Base-by-base conservation (phyloP, 169 alveolate genomes). In the Plasmodium vinckei region DNA sequence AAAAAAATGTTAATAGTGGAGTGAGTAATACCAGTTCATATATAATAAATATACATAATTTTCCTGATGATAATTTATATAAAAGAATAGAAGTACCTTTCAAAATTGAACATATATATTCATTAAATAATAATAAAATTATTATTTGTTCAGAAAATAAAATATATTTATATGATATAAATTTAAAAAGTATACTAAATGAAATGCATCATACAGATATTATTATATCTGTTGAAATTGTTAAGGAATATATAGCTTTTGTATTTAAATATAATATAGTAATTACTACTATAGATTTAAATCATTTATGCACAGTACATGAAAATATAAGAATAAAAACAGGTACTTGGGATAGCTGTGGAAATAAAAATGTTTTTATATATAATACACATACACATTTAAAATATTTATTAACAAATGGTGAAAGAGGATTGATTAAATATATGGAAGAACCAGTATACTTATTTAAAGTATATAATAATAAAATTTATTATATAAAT, bases 281-380 rank as follows among this genome's bases (percentile, higher is more conserved):
- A 77, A 87, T 93, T 13, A 92, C 89, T 9, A 94, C 93, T 42
- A 87, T 93, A 19, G 82, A 87, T 61, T 57, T 93, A 49, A 54
- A 57, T 46, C 88, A 92, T 42, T 25, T 93, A 19, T 87, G 93
- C 2, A 87, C 93, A 13, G 77, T 51, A 17, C 93, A 92, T 51
- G 87, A 73, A 19, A 73, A 88, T n/a, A 79, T 72, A 5, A 64
- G 89, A 27, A 87, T 93, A 4, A 93, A 93, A 73, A 91, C 93
- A 23, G 96, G 94, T 10, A 87, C 88, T 10, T 93, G 96, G 96
- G 88, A 93, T 68, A 89, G 87, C 9, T 82, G 84, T 44, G 42
- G 42, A 33, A 64, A 92, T 13, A 59, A 91, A 17, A 68, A 47
- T 12, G 84, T 84, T 4, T 92, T 73, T 59, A 87, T 94, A 5